Conservation (phyloP, 805 yeast genomes). For the Hanseniaspora hatyaiensis region DNA sequence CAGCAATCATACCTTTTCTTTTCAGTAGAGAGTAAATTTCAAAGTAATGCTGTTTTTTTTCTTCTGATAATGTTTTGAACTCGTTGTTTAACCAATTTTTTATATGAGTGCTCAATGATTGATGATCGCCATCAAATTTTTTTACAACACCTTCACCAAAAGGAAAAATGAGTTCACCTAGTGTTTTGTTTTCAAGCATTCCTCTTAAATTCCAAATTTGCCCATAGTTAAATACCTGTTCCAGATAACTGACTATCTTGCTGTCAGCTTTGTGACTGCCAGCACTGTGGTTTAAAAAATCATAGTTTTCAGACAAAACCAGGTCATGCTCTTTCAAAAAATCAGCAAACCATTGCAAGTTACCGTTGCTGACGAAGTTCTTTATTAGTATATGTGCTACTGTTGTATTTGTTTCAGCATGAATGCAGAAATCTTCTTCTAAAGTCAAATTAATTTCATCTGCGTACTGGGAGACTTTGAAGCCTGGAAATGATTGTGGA, state of each 20-base stretch:
- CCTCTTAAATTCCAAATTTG: constrained; percentile 13
- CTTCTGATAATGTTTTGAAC: neutral
- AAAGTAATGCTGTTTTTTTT: neutral
- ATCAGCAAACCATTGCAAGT: neutral
- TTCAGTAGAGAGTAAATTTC: constrained; percentile 8
- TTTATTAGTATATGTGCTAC: constrained; percentile 5
- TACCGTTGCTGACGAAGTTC: neutral
- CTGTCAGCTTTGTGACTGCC: neutral
- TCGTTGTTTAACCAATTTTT: neutral
- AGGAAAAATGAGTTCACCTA: constrained; percentile 12
- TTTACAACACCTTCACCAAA: constrained; percentile 12
- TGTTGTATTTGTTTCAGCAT: neutral
- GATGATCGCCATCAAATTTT: neutral
- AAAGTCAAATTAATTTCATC: constrained; percentile 9
- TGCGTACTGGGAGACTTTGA: neutral
- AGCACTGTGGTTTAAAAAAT: no score
- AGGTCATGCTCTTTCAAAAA: neutral
- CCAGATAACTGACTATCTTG: neutral
- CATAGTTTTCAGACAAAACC: constrained; percentile 3
- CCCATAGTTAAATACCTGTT: constrained; percentile 10
- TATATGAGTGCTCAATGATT: neutral
- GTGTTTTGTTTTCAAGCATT: neutral
- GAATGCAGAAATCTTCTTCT: constrained; percentile 11
- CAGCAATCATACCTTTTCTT: constrained; percentile 16
- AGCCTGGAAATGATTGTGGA: constrained; percentile 15